A percentile compares a stretch with the other conserved stretches of the same genome.
phyloP scores from a whole-genome alignment of 495 filamentous ascomycete genomes.

The Talaromyces adpressus region DNA sequence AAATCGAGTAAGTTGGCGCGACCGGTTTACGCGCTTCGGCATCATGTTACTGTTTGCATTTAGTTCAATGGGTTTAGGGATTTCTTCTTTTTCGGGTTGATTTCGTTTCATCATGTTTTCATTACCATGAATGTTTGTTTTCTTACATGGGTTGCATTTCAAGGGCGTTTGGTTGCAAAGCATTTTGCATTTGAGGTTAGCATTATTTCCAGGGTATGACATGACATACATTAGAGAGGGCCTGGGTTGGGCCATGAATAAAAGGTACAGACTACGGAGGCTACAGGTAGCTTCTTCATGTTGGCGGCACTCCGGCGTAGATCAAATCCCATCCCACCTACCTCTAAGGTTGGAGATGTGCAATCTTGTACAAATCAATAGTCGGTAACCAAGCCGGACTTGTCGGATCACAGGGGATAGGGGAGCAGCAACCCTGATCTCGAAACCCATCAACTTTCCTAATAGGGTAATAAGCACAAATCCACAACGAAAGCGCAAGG shows the following conservation, averaged over 20 bases:
- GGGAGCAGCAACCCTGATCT: neutral
- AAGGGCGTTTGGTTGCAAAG: neutral
- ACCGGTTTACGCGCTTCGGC: neutral
- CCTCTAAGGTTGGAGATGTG: neutral
- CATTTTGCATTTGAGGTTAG: neutral
- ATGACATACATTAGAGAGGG: neutral
- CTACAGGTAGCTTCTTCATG: neutral
- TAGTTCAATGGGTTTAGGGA: neutral
- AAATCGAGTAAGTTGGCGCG: neutral
- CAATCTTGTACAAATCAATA: neutral
- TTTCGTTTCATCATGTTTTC: neutral
- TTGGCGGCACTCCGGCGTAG: neutral
- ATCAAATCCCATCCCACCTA: too few relatives aligned
- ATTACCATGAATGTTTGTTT: neutral
- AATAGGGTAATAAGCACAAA: neutral
- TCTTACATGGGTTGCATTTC: neutral
- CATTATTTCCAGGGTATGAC: neutral
- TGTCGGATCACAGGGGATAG: neutral
- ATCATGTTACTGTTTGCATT: neutral
- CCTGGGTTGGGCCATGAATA: neutral
- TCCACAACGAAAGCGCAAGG: neutral
- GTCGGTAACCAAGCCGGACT: neutral
- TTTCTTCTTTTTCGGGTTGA: neutral
- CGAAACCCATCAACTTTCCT: neutral
- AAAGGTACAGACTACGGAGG: neutral